phyloP scores from a whole-genome alignment of 2,329 filamentous ascomycete genomes.

The Pseudogymnoascus sp. region DNA sequence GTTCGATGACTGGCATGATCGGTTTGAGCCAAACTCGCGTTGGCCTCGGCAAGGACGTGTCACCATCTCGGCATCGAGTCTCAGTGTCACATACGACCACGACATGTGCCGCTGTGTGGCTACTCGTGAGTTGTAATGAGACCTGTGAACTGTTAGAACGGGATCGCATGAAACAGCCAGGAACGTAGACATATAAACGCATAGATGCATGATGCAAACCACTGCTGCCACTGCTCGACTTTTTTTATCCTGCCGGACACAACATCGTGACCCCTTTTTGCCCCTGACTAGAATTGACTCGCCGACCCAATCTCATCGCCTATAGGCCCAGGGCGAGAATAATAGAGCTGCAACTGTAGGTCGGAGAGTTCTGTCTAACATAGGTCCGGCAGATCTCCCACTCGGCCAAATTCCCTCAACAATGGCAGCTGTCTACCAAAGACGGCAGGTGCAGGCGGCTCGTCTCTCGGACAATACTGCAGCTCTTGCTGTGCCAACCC shows the following conservation, averaged over 20 bases:
- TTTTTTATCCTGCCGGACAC: neutral
- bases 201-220: constrained; percentile 4
- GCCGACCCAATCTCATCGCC: neutral
- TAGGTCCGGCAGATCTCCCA: neutral
- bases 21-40: neutral
- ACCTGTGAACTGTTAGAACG: neutral
- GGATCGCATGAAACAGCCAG: neutral
- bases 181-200: neutral
- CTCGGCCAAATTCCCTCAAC: neutral
- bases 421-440: neutral
- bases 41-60: neutral
- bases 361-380: neutral
- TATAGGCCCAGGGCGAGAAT: neutral
- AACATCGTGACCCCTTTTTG: neutral
- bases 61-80: neutral
- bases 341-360: neutral
- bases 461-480: constrained; percentile 7
- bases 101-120: neutral
- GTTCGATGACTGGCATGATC: neutral
- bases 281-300: constrained; percentile 2
- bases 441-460: neutral
- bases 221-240: neutral
- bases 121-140: neutral
- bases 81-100: neutral
- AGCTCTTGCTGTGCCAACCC: neutral